These are phyloP conservation scores for Ampelocalamus luodianensis DNA, from an alignment of 176 grass and related monocot genomes.

Conservation along the genomic window DNA sequence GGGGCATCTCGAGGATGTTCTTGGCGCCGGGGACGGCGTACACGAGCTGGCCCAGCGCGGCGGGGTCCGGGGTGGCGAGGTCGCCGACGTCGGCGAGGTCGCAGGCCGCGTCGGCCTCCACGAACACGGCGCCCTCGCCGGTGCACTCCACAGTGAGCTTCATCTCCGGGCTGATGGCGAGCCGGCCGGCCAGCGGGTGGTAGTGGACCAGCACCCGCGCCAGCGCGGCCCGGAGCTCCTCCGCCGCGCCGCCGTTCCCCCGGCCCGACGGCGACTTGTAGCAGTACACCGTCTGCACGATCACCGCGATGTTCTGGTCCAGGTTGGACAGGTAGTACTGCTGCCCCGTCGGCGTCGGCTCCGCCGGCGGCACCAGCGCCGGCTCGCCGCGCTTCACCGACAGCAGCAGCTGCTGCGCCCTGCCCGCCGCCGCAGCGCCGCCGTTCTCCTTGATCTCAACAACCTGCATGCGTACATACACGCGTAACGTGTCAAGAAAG, in stretches of 20 bases:
- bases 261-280: constrained; percentile 55
- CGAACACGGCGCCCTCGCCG: constrained; percentile 75
- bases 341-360: constrained; percentile 62
- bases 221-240: constrained; percentile 67
- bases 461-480: constrained; percentile 30
- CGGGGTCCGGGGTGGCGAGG: constrained; percentile 71
- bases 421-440: neutral
- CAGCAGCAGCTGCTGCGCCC: constrained; percentile 28
- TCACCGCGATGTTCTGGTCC: constrained; percentile 92
- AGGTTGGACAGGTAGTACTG: constrained; percentile 96
- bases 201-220: constrained; percentile 81
- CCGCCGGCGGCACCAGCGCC: constrained; percentile 61
- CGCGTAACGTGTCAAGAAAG: neutral
- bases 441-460: constrained; percentile 55
- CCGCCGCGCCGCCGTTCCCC: constrained; percentile 34
- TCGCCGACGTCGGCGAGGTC: constrained; percentile 69
- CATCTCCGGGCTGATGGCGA: constrained; percentile 74
- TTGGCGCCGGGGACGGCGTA: constrained; percentile 78
- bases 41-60: constrained; percentile 80
- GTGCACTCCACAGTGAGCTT: constrained; percentile 85
- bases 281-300: constrained; percentile 90
- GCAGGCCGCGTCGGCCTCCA: constrained; percentile 80
- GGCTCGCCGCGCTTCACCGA: constrained; percentile 59
- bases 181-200: constrained; percentile 84
- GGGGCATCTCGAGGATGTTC: constrained; percentile 94